These are phyloP conservation scores for Agaricus bisporus DNA, from an alignment of 768 basidiomycete genomes.

Conservation along the genomic window DNA sequence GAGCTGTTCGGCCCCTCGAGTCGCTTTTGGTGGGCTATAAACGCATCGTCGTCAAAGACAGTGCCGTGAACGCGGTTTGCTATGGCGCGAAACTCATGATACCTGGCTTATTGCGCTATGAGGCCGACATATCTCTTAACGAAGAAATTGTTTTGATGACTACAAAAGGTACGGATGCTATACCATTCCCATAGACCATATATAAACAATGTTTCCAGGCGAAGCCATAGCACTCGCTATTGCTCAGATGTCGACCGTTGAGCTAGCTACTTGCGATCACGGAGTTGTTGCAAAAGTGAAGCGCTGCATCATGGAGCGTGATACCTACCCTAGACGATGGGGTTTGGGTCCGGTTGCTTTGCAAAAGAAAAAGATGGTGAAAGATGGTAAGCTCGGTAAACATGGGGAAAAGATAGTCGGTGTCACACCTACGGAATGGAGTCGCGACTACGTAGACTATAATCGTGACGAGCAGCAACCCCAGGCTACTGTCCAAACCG, in stretches of 20 bases:
- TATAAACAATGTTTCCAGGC: conserved; percentile 32
- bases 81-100: conserved; percentile 99
- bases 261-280: conserved; percentile 96
- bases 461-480: conserved; percentile 45
- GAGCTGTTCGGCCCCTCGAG: conserved; percentile 92
- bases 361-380: conserved; percentile 97
- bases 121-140: conserved; percentile 87
- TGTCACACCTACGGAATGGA: conserved; percentile 89
- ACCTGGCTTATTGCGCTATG: conserved; percentile 94
- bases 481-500: conserved; percentile 28
- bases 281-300: conserved; percentile 99
- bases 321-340: conserved; percentile 97
- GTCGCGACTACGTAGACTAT: conserved; percentile 90
- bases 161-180: conserved; percentile 67
- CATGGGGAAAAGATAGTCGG: conserved; percentile 87
- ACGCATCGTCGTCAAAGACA: conserved; percentile 98
- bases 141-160: conserved; percentile 99
- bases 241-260: conserved; percentile 98
- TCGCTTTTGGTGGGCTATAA: conserved; percentile 94
- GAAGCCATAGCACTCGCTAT: conserved; percentile 94
- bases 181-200: conserved; percentile 2
- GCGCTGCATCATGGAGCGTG: conserved; percentile 98
- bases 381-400: conserved; percentile 95
- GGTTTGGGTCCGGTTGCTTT: conserved; percentile 95
- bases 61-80: conserved; percentile 97